Evolutionary conservation across 805 yeast genomes (phyloP), one percentile per base, ranked within the genome.

Genomic region (Teunomyces atbi): DNA sequence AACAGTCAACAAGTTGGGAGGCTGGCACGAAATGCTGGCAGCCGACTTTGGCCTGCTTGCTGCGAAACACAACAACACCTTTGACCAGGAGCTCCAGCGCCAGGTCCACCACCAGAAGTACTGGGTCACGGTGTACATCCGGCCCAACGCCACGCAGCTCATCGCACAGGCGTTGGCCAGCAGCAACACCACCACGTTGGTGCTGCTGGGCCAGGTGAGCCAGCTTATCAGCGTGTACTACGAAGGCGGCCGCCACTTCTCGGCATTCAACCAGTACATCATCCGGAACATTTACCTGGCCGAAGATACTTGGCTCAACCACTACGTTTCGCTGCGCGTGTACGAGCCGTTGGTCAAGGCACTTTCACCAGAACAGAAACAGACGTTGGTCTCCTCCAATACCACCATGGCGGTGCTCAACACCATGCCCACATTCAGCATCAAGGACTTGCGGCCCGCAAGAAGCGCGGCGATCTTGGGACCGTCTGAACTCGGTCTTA

Each of bases 261-360:
- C 66, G 4, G 68, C 69, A 1, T 52, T 66, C 45, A 57, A 56
- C 27, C 69, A 64, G 46, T 65, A 65, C 47, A 69, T 83, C 45
- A 48, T 52, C 32, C 58, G 55, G 34, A 58, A 60, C 46, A 13
- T 65, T n/a, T 47, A 51, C 13, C 13, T 16, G 13, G 35, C 59
- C 7, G 54, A 52, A 37, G 46, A 47, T 28, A 34, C 44, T 5
- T 66, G 71, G 71, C 27, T 57, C 28, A 37, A 49, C 40, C 35
- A 46, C 29, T 61, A 58, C 41, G 62, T 57, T 3, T 39, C 53
- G 8, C 56, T 53, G 2, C 36, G 32, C 4, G 57, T 59, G 10
- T 59, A 58, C 47, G 56, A 53, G 23, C 49, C 51, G 2, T 43
- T 63, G 30, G 34, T 59, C 11, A 39, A 37, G 21, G 27, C 37